Percentiles rank a stretch among this genome's conserved stretches.
phyloP scores from a whole-genome alignment of 2,329 filamentous ascomycete species.

The Neopestalotiopsis rosae region DNA sequence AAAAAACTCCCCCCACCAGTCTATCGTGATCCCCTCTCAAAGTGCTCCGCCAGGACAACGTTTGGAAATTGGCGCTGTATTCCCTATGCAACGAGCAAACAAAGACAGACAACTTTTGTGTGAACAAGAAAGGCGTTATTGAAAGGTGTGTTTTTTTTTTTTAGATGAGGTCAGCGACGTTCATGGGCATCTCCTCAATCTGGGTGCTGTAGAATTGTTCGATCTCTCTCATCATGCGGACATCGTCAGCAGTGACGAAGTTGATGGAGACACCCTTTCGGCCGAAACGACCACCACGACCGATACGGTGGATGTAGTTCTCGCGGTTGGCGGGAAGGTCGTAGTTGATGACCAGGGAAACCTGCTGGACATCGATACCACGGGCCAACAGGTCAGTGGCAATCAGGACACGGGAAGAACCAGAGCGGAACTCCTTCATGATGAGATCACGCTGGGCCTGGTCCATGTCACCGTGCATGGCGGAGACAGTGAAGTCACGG shows the following conservation, averaged over 20 bases:
- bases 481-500: slow-evolving; percentile 98
- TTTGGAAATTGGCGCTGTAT: slow-evolving; percentile 29
- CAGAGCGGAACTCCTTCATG: slow-evolving; percentile 99
- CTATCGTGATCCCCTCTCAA: slow-evolving; percentile 34
- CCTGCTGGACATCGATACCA: slow-evolving; percentile 99
- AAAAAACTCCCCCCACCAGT: slow-evolving; percentile 27
- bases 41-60: slow-evolving; percentile 26
- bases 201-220: slow-evolving; percentile 99
- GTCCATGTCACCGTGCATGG: slow-evolving; percentile 99
- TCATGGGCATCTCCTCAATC: slow-evolving; percentile 99
- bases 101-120: slow-evolving; percentile 29
- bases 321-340: slow-evolving; percentile 98
- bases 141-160: slow-evolving; percentile 39
- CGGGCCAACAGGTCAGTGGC: slow-evolving; percentile 96
- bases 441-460: slow-evolving; percentile 97
- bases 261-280: slow-evolving; percentile 99
- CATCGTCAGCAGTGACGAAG: slow-evolving; percentile 99
- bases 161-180: slow-evolving; percentile 79
- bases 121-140: slow-evolving; percentile 6
- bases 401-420: slow-evolving; percentile 97
- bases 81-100: slow-evolving; percentile 27
- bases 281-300: slow-evolving; percentile 99
- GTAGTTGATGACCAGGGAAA: slow-evolving; percentile 99
- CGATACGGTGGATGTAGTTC: slow-evolving; percentile 99
- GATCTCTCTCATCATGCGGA: slow-evolving; percentile 99